Percentiles rank a stretch among this genome's conserved stretches.
phyloP scores from a whole-genome alignment of 2,329 filamentous ascomycete species.

The Cytospora mali region DNA sequence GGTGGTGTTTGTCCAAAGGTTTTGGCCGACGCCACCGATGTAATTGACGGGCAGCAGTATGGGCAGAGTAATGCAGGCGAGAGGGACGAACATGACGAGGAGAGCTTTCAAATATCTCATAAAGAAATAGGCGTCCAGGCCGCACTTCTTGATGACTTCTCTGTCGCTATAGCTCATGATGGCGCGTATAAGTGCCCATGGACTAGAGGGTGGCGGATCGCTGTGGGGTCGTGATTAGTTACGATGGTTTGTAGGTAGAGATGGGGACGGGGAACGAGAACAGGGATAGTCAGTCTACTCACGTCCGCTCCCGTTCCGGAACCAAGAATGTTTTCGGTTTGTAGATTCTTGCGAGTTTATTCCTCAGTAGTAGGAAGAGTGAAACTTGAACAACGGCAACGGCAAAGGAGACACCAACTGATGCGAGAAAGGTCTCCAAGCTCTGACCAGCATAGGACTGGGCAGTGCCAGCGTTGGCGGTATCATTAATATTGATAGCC shows the following conservation, averaged over 20 bases:
- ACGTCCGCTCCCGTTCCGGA: conserved; percentile 78
- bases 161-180: conserved; percentile 71
- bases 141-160: conserved; percentile 92
- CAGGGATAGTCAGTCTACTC: neutral
- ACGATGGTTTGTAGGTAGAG: neutral
- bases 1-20: conserved; percentile 42
- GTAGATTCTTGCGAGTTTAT: conserved; percentile 81
- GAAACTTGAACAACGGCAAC: conserved; percentile 67
- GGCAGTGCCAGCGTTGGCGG: conserved; percentile 31
- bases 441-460: conserved; percentile 46
- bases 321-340: conserved; percentile 86
- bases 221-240: conserved; percentile 13
- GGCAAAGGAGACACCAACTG: conserved; percentile 62
- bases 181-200: conserved; percentile 55
- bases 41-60: conserved; percentile 86
- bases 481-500: conserved; percentile 24
- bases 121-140: conserved; percentile 96
- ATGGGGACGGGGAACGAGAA: neutral
- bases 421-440: conserved; percentile 64
- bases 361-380: conserved; percentile 75
- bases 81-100: conserved; percentile 87
- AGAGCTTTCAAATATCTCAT: conserved; percentile 79
- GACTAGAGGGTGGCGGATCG: conserved; percentile 65
- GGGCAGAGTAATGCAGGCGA: conserved; percentile 76
- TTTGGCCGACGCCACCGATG: conserved; percentile 64